Evolutionary conservation across 2,329 filamentous ascomycete genomes (phyloP), one percentile per base, ranked within the genome.

Genomic region (Byssochlamys sp.): DNA sequence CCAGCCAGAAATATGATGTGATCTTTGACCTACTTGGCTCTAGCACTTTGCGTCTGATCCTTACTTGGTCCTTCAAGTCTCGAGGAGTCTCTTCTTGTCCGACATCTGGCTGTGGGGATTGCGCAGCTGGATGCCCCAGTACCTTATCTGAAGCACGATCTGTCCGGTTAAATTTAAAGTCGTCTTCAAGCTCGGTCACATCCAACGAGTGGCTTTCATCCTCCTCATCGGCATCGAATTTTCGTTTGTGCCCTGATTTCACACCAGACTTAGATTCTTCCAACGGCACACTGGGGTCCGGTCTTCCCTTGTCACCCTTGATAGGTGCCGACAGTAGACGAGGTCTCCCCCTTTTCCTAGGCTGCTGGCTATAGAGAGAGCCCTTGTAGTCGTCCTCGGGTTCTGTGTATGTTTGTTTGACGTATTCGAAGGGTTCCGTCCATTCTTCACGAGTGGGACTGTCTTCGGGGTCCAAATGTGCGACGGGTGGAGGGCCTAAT

Each of bases 161-260:
- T 25, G 70, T 62, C 50, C 70, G 67, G 33, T 60, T 71, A 54
- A 70, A 73, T 60, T 72, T 62, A 53, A 73, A 73, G 55, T 67
- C 69, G 51, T 73, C 70, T 25, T 71, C 65, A 6, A 64, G 64
- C 14, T 54, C 48, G 19, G 48, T 48, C 2, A 58, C 33, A 26
- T 57, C 55, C 7, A 24, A 2, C 4, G 60, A 57, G 10, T 60
- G 58, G 51, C 65, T 59, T n/a, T 52, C 57, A 27, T 77, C 76
- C 24, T 81, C 78, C 10, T 77, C 77, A 45, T 83, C 80, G 48
- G 80, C 74, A 19, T 79, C 79, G 55, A 84, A 77, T 65, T 85
- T 84, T 53, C 82, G 76, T 69, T 85, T 84, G 26, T 79, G 75
- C 19, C 80, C 80, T 54, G 76, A 76, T 54, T 77, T 76, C 2